Evolutionary conservation across 306 rosid genomes (phyloP).

Genomic region (Prunus salicina): DNA sequence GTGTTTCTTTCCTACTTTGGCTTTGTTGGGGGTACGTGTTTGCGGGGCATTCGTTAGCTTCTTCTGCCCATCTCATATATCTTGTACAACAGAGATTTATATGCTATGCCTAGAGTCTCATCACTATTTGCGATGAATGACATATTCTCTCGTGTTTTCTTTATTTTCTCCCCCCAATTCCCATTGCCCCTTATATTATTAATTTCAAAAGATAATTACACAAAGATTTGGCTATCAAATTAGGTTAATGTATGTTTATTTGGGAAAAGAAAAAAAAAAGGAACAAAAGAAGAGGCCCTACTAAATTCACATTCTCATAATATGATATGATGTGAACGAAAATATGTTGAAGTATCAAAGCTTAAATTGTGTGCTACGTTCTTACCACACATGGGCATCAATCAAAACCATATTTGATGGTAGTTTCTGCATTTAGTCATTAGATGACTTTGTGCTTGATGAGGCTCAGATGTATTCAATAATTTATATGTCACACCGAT

Average conservation of each 20-base stretch:
- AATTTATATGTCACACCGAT: not conserved
- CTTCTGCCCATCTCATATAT: not conserved
- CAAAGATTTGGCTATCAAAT: slow-evolving; percentile 5
- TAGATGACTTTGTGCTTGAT: not conserved
- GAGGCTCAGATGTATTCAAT: not conserved
- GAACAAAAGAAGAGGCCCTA: not conserved
- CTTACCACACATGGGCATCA: not conserved
- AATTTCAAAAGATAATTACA: slow-evolving; percentile 3
- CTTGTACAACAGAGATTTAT: not conserved
- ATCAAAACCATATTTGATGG: too few relatives aligned
- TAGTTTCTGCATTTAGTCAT: not conserved
- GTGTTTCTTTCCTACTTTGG: not conserved
- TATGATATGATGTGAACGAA: not conserved
- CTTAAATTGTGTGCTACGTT: not conserved
- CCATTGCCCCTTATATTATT: too few relatives aligned
- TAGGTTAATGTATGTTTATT: not conserved
- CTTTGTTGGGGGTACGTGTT: slow-evolving; percentile 3
- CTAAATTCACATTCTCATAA: not conserved
- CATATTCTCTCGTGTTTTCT: not conserved
- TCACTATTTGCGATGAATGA: not conserved
- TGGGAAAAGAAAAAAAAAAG: not conserved
- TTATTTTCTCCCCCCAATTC: not conserved
- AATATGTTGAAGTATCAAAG: not conserved
- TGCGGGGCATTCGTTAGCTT: not conserved
- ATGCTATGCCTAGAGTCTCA: not conserved